Base-by-base conservation (phyloP, 1,284 basidiomycete species). In the Austroboletus novae-zelandiae region DNA sequence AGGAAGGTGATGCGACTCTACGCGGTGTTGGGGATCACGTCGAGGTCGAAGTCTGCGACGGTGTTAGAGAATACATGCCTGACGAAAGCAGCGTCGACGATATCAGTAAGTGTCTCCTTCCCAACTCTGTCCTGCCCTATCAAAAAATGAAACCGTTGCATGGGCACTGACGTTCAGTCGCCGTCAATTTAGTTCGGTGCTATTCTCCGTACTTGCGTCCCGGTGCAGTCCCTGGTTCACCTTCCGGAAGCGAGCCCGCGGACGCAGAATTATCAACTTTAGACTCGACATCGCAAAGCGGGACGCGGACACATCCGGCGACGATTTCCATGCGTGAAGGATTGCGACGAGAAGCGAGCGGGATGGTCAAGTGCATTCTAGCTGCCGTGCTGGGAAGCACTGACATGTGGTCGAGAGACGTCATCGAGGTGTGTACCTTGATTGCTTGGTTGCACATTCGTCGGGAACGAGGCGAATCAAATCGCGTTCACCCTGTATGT, bases 121-220 rank as follows among this genome's bases (percentile, higher is more conserved):
- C 45, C 48, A 34, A 55, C 64, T 51, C 54, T 52, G 42, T 50
- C 53, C n/a, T 50, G 60, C 53, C 58, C 58, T 54, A 56, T 35
- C 53, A 53, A 54, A 56, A 55, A 58, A 59, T 54, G 54, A 51
- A 59, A 52, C 59, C 59, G 45, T 54, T 53, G 51, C 43, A 55
- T 57, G 61, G 67, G 70, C 68, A 77, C 63, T 65, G 79, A 83
- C 84, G 86, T 74, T 84, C 74, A 93, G 90, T 93, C 80, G 78
- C 80, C 71, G 78, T 75, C 64, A 91, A 92, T 80, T 73, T 93
- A 89, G 89, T 91, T 77, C 80, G 79, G 76, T 93, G 93, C 67
- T 93, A 93, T 68, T 90, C 90, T 43, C 91, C 90, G 18, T 85
- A 92, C 70, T 76, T 94, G 57, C 71, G 81, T 40, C 87, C 89